These are phyloP conservation scores for Diophrys sp. DNA, from an alignment of 73 alveolate genomes.

Conservation along the genomic window DNA sequence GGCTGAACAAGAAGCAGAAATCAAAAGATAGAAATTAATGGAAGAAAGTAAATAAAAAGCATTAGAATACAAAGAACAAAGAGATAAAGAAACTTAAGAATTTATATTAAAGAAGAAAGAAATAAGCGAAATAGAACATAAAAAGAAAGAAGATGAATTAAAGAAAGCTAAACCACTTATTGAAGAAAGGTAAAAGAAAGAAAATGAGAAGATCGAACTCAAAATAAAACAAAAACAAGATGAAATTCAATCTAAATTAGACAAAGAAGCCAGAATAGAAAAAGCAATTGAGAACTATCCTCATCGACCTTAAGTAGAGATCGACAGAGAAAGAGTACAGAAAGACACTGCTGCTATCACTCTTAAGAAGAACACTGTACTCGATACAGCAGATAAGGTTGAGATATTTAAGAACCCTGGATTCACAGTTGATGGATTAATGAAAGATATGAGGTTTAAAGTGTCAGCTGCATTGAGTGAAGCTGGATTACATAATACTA, in stretches of 20 bases:
- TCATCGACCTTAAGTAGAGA: constrained; percentile 86
- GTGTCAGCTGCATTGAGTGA: constrained; percentile 81
- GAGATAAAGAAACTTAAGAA: constrained; percentile 42
- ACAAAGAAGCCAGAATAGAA: constrained; percentile 74
- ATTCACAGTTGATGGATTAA: constrained; percentile 78
- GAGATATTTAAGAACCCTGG: constrained; percentile 82
- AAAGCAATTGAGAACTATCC: constrained; percentile 80
- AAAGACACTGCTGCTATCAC: constrained; percentile 75
- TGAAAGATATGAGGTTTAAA: constrained; percentile 92
- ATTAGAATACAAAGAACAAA: constrained; percentile 49
- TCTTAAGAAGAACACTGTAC: constrained; percentile 65
- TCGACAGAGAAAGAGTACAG: constrained; percentile 76
- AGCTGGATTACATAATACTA: constrained; percentile 79
- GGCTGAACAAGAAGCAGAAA: constrained; percentile 31
- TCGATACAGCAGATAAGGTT: constrained; percentile 88
- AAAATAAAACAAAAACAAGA: constrained; percentile 33
- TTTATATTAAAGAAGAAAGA: constrained; percentile 21
- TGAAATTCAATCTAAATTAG: constrained; percentile 42
- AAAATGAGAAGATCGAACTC: constrained; percentile 57
- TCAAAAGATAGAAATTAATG: constrained; percentile 49
- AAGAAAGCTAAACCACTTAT: constrained; percentile 26
- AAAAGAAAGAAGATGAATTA: constrained; percentile 42
- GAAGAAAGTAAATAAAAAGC: constrained; percentile 77
- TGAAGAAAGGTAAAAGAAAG: constrained; percentile 59
- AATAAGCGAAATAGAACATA: constrained; percentile 62